Base-by-base conservation (phyloP, 2,329 filamentous ascomycete genomes). In the Cladophialophora psammophila region DNA sequence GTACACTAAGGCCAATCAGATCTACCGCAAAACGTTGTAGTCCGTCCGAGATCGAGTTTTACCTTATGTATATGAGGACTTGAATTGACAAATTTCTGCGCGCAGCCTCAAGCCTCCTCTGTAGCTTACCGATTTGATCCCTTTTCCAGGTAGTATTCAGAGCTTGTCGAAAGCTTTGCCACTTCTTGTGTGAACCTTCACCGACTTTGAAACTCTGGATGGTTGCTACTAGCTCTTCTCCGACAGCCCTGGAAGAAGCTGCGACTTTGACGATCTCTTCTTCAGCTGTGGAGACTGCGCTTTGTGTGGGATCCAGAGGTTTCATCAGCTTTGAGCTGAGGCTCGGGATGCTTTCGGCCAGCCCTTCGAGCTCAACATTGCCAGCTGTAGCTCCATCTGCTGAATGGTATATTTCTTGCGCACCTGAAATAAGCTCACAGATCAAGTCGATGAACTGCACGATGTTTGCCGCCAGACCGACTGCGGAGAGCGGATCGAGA, bases 381-480 rank as follows among this genome's bases (percentile, higher is more conserved):
- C 20, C 15, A 5, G 54, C 13, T 12, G 31, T 40, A 2, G 32
- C 9, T n/a, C 54, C 54, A 2, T 38, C n/a, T 35, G 31, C 18
- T 5, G 54, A 57, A 35, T 38, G 54, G 13, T 57, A 57, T 20
- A 57, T 57, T 32, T 57, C 54, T 13, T 57, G 40, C 1, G 54
- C 35, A 40, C 38, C 54, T 12, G 32, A 20, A 1, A 57, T 38
- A 12, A 57, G 31, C 18, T 13, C 34, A 20, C 54, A 20, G 10
- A 5, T 40, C 5, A 57, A 57, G 7, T 57, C 54, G 54, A 57
- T 40, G 34, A 57, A 57, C 12, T 57, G 54, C 9, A 40, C 9
- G 54, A 57, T 57, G 12, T 57, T 57, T 18, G 54, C 54, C 34
- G 54, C 54, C 54, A 57, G 34, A 9, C 54, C 34, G 35, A 57